These are phyloP conservation scores for Sanghuangporus sanghuang DNA, from an alignment of 1,284 basidiomycete genomes.

Conservation along the genomic window DNA sequence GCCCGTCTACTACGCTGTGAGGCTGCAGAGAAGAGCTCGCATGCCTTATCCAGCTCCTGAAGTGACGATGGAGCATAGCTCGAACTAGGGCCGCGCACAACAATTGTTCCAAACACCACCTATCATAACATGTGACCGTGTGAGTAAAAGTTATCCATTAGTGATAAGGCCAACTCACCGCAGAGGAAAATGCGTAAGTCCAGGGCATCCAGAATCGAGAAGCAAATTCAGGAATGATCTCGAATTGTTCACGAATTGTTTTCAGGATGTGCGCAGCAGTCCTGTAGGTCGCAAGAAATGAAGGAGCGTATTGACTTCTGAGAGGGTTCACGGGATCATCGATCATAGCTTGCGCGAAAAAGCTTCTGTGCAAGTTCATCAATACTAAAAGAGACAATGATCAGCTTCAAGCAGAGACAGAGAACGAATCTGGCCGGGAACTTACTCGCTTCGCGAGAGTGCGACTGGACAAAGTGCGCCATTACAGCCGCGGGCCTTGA, in stretches of 20 bases:
- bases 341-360: conserved; percentile 66
- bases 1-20: conserved; percentile 50
- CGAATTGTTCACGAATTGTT: conserved; percentile 49
- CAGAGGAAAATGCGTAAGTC: conserved; percentile 61
- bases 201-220: conserved; percentile 57
- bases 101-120: conserved; percentile 65
- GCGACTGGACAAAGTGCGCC: conserved; percentile 45
- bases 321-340: conserved; percentile 55
- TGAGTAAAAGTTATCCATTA: conserved; percentile 12
- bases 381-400: conserved; percentile 38
- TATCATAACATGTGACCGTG: conserved; percentile 22
- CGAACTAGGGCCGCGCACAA: conserved; percentile 55
- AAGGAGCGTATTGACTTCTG: conserved; percentile 53
- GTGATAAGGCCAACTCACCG: conserved; percentile 33
- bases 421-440: conserved; percentile 15
- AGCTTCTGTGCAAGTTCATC: conserved; percentile 62
- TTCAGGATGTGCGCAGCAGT: conserved; percentile 54
- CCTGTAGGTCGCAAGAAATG: conserved; percentile 59
- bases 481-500: conserved; percentile 34
- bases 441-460: conserved; percentile 54
- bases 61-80: conserved; percentile 55
- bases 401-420: neutral
- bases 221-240: conserved; percentile 44
- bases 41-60: conserved; percentile 56
- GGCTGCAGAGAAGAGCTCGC: conserved; percentile 52